Conservation (phyloP, 176 grass and related monocot genomes). For the Raddia guianensis region DNA sequence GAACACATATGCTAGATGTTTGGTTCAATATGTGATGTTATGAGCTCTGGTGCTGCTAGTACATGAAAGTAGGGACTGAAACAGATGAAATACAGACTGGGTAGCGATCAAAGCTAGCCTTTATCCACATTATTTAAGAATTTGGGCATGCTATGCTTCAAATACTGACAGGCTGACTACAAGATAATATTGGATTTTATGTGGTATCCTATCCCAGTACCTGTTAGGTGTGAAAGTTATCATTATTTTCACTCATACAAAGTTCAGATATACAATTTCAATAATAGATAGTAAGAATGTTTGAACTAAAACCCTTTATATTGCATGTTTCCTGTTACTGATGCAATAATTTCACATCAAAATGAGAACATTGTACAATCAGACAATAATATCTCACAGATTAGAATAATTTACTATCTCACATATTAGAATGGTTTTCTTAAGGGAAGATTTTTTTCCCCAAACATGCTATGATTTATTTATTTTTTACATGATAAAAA, state of each 20-base stretch:
- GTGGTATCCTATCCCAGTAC: constrained; percentile 15
- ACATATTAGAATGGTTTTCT: background rate
- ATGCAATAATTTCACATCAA: background rate
- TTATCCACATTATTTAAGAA: constrained; percentile 4
- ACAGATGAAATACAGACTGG: constrained; percentile 5
- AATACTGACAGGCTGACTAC: background rate
- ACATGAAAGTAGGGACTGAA: background rate
- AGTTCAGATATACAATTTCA: constrained; percentile 1
- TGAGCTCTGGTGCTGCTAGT: background rate
- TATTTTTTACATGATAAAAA: background rate
- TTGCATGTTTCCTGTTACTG: background rate
- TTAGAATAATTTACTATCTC: background rate
- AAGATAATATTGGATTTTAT: background rate
- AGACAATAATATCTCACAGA: background rate
- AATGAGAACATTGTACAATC: background rate
- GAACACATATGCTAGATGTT: background rate
- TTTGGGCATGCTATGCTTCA: background rate
- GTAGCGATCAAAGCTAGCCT: constrained; percentile 4
- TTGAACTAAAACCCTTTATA: background rate
- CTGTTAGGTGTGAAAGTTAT: background rate
- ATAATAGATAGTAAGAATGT: background rate
- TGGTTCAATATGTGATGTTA: background rate
- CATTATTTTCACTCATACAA: background rate
- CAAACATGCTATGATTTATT: background rate
- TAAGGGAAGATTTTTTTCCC: background rate